These are phyloP conservation scores for Kalmanozyma brasiliensis DNA, from an alignment of 1,284 basidiomycete genomes.

Conservation along the genomic window DNA sequence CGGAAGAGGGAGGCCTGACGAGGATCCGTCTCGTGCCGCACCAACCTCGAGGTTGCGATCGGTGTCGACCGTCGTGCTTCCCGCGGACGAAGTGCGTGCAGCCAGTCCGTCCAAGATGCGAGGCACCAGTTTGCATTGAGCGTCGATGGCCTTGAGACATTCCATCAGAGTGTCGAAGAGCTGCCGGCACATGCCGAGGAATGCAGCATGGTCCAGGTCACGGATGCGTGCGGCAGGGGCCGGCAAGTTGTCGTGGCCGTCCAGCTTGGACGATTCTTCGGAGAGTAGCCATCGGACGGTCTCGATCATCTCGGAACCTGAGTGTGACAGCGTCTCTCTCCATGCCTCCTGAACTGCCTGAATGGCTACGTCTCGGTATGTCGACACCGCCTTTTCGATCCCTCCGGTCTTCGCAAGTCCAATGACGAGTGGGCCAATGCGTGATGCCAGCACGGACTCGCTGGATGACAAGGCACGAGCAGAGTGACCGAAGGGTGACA, in stretches of 20 bases:
- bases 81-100: neutral
- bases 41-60: neutral
- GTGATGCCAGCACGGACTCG: slow-evolving; percentile 71
- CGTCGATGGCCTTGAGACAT: slow-evolving; percentile 78
- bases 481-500: slow-evolving; percentile 27
- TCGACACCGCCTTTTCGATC: slow-evolving; percentile 76
- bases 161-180: slow-evolving; percentile 78
- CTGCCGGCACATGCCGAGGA: slow-evolving; percentile 74
- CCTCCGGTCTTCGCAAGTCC: slow-evolving; percentile 81
- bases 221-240: slow-evolving; percentile 70
- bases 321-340: slow-evolving; percentile 15
- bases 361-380: slow-evolving; percentile 82
- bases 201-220: slow-evolving; percentile 77
- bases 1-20: slow-evolving; percentile 11
- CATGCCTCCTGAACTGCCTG: slow-evolving; percentile 74
- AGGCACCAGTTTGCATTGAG: slow-evolving; percentile 75
- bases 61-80: neutral
- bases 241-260: slow-evolving; percentile 31
- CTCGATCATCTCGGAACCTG: slow-evolving; percentile 35
- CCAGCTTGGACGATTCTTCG: slow-evolving; percentile 28
- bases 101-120: slow-evolving; percentile 73
- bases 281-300: slow-evolving; percentile 58
- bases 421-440: slow-evolving; percentile 77
- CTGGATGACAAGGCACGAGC: slow-evolving; percentile 7
- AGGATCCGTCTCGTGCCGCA: neutral